Conservation (phyloP, 1,284 basidiomycete species). For the Naganishia albida region DNA sequence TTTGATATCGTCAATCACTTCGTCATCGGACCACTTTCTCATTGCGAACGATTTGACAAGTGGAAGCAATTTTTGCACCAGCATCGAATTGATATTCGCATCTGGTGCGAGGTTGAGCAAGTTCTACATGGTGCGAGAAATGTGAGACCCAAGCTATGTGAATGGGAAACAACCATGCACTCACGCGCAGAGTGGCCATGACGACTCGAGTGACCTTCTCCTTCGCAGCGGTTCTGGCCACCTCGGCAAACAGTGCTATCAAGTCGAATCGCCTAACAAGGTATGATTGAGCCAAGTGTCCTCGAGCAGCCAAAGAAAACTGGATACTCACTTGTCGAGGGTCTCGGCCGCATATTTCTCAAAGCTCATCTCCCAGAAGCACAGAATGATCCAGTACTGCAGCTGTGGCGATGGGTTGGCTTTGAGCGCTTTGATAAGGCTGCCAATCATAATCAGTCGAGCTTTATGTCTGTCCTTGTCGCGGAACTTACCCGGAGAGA, state of each 20-base stretch:
- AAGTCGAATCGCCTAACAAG: constrained; percentile 78
- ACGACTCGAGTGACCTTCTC: constrained; percentile 98
- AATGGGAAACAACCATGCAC: constrained; percentile 33
- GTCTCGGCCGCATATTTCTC: constrained; percentile 79
- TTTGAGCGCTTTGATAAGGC: constrained; percentile 74
- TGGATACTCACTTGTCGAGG: constrained; percentile 66
- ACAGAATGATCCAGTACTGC: constrained; percentile 89
- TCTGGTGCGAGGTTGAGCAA: constrained; percentile 63
- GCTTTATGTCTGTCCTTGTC: not conserved
- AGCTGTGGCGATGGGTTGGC: constrained; percentile 76
- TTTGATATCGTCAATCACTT: constrained; percentile 86
- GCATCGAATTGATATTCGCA: constrained; percentile 86
- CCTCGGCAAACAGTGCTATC: constrained; percentile 79
- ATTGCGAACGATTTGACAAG: constrained; percentile 79
- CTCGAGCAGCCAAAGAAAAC: not conserved
- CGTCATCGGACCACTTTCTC: constrained; percentile 93
- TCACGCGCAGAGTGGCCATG: constrained; percentile 82
- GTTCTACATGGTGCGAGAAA: constrained; percentile 63
- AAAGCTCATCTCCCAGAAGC: constrained; percentile 92
- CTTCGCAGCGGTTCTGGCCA: constrained; percentile 88
- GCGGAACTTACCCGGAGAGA: constrained; percentile 48
- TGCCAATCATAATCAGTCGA: constrained; percentile 44
- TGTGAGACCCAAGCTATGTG: not conserved
- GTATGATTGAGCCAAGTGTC: not conserved
- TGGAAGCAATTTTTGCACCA: constrained; percentile 81